Conservation (phyloP, 805 yeast species). For the Wickerhamiella siamensis region DNA sequence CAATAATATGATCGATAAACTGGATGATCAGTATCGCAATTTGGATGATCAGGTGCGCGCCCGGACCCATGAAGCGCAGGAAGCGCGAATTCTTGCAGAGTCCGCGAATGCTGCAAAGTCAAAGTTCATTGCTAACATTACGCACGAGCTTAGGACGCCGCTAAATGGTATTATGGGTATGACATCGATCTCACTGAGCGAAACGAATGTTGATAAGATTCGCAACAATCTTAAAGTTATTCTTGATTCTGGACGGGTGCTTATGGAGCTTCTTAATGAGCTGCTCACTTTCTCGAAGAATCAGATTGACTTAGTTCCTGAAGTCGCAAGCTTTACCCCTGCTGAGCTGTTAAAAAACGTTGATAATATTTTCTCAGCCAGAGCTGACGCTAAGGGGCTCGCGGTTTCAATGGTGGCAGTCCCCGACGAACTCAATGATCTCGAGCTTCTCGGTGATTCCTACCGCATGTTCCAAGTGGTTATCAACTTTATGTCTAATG, state of each 20-base stretch:
- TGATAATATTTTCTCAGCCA: conserved; percentile 53
- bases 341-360: conserved; percentile 68
- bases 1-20: conserved; percentile 79
- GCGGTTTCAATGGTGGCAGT: conserved; percentile 44
- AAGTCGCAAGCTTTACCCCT: conserved; percentile 61
- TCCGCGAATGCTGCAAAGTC: conserved; percentile 93
- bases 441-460: conserved; percentile 63
- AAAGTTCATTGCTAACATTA: conserved; percentile 81
- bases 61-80: conserved; percentile 74
- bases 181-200: conserved; percentile 88
- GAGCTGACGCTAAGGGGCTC: conserved; percentile 48
- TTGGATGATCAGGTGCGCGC: conserved; percentile 78
- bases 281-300: conserved; percentile 78
- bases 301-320: conserved; percentile 73
- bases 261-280: conserved; percentile 80
- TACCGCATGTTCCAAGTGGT: conserved; percentile 79
- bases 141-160: conserved; percentile 90
- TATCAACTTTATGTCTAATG: conserved; percentile 80
- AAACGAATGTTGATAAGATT: conserved; percentile 48
- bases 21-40: conserved; percentile 68
- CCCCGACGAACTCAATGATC: conserved; percentile 37
- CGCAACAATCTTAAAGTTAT: conserved; percentile 65
- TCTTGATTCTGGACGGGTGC: conserved; percentile 75
- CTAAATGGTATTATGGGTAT: conserved; percentile 90
- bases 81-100: conserved; percentile 27